Evolutionary conservation across 352 stramenopile genomes (phyloP), one percentile per base, ranked within the genome.

Genomic region (Aphanomyces astaci): DNA sequence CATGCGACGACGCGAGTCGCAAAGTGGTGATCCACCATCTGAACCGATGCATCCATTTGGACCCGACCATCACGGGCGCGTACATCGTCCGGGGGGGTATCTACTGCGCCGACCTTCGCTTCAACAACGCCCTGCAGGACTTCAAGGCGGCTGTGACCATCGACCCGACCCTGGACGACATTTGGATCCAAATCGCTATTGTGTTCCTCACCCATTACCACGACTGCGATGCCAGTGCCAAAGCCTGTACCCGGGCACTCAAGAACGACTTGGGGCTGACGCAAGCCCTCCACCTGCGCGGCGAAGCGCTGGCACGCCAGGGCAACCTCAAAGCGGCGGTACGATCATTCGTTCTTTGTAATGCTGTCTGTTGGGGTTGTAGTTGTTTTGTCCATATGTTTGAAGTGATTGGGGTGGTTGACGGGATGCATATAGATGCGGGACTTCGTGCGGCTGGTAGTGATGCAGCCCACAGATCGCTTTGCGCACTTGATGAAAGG

Each of bases 171-270:
- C 64, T 92, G 27, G 86, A 86, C 36, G 80, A 88, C 36, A 78
- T 89, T 22, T 92, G 84, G 84, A 66, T 92, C 43, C 80, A 92
- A 71, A 92, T 92, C 54, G 84, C 81, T 13, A 72, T 92, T 32
- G 80, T 92, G 40, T 90, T 88, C 60, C 67, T 92, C 4, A 89
- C 88, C 51, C 82, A 92, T 62, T 92, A 89, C 57, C 84, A 90
- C 52, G 84, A 92, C 64, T 78, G 75, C 49, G 82, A 82, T 19
- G 84, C 76, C 36, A 88, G 82, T 57, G 76, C 88, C 33, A 79
- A 79, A 25, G 82, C 81, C 22, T 92, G 82, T 46, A 76, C 79
- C 1, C 89, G 72, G 39, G 84, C 84, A 9, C 63, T 90, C 22
- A 75, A 73, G 1, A 89, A 88, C 39, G 84, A 92, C 48, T 80